Percentiles rank a stretch among this genome's conserved stretches.
Evolutionary conservation across 2,329 filamentous ascomycete genomes (phyloP).

Genomic region (Sclerotinia glacialis): DNA sequence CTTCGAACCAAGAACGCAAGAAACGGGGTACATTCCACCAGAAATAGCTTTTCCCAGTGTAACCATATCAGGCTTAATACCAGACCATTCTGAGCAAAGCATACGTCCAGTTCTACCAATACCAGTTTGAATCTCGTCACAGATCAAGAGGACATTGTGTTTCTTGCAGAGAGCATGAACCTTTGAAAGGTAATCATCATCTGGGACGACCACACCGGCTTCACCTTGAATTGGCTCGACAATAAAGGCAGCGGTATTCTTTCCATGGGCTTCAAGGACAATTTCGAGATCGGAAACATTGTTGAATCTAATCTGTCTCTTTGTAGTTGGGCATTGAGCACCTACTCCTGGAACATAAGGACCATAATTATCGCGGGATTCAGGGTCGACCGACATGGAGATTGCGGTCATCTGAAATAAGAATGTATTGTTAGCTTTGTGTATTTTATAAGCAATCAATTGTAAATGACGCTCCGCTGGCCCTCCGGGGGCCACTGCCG

Average conservation of each 20-base stretch:
- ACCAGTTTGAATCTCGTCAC: slow-evolving; percentile 97
- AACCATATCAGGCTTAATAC: slow-evolving; percentile 92
- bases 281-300: slow-evolving; percentile 76
- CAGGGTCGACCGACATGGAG: slow-evolving; percentile 90
- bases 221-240: slow-evolving; percentile 97
- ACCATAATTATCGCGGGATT: slow-evolving; percentile 92
- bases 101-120: slow-evolving; percentile 93
- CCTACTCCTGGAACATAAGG: slow-evolving; percentile 91
- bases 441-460: no score
- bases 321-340: slow-evolving; percentile 70
- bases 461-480: slow-evolving; percentile 11
- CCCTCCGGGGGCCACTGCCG: slow-evolving; percentile 4
- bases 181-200: slow-evolving; percentile 78
- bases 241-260: slow-evolving; percentile 86
- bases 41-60: slow-evolving; percentile 97
- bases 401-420: slow-evolving; percentile 72
- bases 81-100: slow-evolving; percentile 91
- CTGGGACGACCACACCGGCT: slow-evolving; percentile 92
- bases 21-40: slow-evolving; percentile 98
- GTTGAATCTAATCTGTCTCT: slow-evolving; percentile 80
- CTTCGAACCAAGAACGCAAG: slow-evolving; percentile 80
- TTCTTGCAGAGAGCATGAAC: slow-evolving; percentile 86
- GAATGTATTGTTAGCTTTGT: background rate
- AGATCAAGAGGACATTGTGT: slow-evolving; percentile 93
- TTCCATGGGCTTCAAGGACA: slow-evolving; percentile 75